Evolutionary conservation across 768 basidiomycete genomes (phyloP).

Genomic region (Suillus plorans): DNA sequence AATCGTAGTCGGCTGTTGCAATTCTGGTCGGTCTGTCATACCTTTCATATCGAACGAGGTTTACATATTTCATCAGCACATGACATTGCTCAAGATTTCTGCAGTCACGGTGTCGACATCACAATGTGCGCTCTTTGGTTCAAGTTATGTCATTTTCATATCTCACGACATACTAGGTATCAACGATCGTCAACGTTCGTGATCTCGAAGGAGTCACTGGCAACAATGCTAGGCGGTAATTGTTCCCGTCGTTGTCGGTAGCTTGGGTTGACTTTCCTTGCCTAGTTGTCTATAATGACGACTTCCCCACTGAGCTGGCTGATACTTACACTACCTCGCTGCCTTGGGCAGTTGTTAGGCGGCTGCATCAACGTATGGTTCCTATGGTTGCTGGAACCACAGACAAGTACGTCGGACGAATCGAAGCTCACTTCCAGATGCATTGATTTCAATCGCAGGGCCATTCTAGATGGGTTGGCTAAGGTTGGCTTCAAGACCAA

Average conservation of each 20-base stretch:
- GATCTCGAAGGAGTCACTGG: conserved; percentile 14
- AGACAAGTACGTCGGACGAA: conserved; percentile 23
- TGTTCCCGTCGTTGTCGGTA: not conserved
- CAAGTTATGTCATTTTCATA: not conserved
- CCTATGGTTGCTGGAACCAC: conserved; percentile 20
- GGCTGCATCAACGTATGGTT: conserved; percentile 20
- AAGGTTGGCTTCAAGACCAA: conserved; percentile 39
- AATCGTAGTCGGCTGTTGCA: conserved; percentile 68
- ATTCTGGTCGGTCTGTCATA: conserved; percentile 41
- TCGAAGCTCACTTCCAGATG: not conserved
- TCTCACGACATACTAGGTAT: conserved; percentile 12
- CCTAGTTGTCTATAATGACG: conserved; percentile 19
- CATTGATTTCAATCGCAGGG: conserved; percentile 21
- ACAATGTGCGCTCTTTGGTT: conserved; percentile 21
- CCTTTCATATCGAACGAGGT: not conserved
- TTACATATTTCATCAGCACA: conserved; percentile 21
- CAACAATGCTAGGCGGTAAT: conserved; percentile 13
- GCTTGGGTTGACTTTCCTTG: not conserved
- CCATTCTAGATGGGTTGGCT: conserved; percentile 35
- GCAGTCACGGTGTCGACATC: conserved; percentile 28
- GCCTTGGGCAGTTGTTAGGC: conserved; percentile 15
- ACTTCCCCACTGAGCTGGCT: conserved; percentile 21
- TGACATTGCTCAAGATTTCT: conserved; percentile 39
- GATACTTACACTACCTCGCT: conserved; percentile 21
- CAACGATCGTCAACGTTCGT: conserved; percentile 27